Base-by-base conservation (phyloP, 176 grass and related monocot genomes). In the Phoenix roebelenii region DNA sequence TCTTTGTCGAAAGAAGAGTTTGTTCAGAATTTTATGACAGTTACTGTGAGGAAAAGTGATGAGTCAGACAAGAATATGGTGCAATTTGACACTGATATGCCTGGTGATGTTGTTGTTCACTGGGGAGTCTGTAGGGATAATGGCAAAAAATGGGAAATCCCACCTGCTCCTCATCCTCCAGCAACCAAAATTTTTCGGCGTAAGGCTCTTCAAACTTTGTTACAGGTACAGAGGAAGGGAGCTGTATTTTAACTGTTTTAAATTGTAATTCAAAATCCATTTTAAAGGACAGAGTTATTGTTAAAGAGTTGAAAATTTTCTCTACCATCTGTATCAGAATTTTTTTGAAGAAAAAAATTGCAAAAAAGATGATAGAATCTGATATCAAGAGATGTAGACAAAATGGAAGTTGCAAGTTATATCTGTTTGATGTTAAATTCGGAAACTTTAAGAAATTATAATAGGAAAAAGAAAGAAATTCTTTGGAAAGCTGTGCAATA, bases 121-220 rank as follows among this genome's bases (percentile, higher is more conserved):
- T 97, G 93, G 93, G 93, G 93, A 72, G 81, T 91, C 67, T 88
- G 75, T 68, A 85, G 69, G 83, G 72, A 75, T 50, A 80, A 88
- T 68, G 82, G 35, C 22, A 80, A 77, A 67, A 74, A 81, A 54
- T 97, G 93, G 93, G 83, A 76, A 68, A 82, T 91, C 52, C 93
- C 93, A 20, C 65, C 83, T 52, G 68, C 80, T 19, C 93, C 93
- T 61, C 82, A 97, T 79, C 93, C 93, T 75, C 78, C 77, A 44
- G 50, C 66, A 70, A 97, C 87, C 1, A 91, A 67, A 75, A 68
- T 80, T 16, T 90, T 91, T 73, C 51, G 76, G 75, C 76, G 80
- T 23, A 97, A 78, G 76, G 87, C 87, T 66, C 84, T 97, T 79
- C 87, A 91, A 73, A 92, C 93, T 54, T 72, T 88, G 39, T 70